Evolutionary conservation across 306 rosid species (phyloP), one percentile per base, ranked within the genome.

Genomic region (Sechiopsis laciniata): DNA sequence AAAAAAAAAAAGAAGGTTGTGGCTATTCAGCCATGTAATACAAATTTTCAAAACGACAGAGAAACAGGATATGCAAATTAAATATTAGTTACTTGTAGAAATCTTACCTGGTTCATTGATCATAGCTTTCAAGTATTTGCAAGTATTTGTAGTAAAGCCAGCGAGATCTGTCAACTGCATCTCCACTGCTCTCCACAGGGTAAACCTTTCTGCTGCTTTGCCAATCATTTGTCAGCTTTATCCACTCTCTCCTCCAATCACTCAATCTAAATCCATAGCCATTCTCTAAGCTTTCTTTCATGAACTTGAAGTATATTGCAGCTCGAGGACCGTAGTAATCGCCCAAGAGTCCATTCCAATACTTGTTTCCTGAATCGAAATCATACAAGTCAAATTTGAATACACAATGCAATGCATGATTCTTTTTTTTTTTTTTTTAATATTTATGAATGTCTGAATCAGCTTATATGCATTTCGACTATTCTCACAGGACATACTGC

Each of bases 301-400:
- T 82, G 78, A 82, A 85, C 50, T 92, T 92, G 12, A 92, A 88
- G 79, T 89, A 92, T 82, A 86, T 86, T 12, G 94, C 96, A 69
- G 96, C 95, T 73, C 97, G 83, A 6, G 97, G 96, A 57, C 89
- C 87, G 83, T 92, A 89, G 76, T 92, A 89, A 71, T 89, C 96
- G 40, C 72, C 82, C 56, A 92, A 71, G 77, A 92, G 89, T 69
- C 97, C 97, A 26, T 88, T 88, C 97, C 97, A 92, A 71, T 92
- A 89, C 82, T 92, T 92, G 84, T 92, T 92, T 75, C 95, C 96
- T 89, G 50, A 40, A 37, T 55, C 42, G 32, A 42, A 17, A 2
- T 19, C 71, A 78, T 17, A 1, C 20, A 46, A 20, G 4, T 42
- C 37, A 46, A 10, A 45, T 22, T 69, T 45, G 26, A 21, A 50